These are phyloP conservation scores for Candida hungchunana DNA, from an alignment of 805 yeast species.

Conservation along the genomic window DNA sequence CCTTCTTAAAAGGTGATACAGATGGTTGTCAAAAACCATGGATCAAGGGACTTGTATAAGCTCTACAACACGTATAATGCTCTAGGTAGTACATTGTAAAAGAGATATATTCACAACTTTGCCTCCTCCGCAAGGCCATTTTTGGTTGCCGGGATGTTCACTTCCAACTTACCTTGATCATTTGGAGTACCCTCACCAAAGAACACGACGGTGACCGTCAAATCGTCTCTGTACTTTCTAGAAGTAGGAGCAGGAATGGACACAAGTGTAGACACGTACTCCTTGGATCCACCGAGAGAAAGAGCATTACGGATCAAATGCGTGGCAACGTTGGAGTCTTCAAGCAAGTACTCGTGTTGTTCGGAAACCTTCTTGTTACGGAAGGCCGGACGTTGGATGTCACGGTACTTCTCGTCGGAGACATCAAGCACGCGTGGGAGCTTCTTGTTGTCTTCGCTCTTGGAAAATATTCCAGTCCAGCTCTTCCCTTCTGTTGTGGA, in stretches of 20 bases:
- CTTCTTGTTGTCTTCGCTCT: constrained; percentile 34
- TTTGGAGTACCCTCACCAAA: constrained; percentile 53
- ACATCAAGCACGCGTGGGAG: constrained; percentile 63
- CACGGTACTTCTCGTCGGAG: constrained; percentile 52
- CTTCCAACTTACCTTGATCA: constrained; percentile 44
- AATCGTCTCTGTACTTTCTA: constrained; percentile 89
- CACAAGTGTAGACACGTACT: constrained; percentile 82
- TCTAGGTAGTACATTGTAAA: too few relatives aligned
- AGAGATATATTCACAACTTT: constrained; percentile 6
- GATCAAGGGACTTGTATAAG: background rate
- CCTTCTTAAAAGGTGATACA: constrained; percentile 33
- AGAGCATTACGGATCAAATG: constrained; percentile 92
- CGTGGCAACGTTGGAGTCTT: constrained; percentile 87
- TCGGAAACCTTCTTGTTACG: constrained; percentile 42
- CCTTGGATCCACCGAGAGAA: constrained; percentile 81
- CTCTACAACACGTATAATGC: too few relatives aligned
- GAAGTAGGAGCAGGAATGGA: constrained; percentile 90
- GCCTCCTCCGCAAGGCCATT: constrained; percentile 39
- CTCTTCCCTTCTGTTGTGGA: constrained; percentile 11
- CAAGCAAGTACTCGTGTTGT: constrained; percentile 48
- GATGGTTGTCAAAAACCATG: background rate
- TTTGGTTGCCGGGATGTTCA: constrained; percentile 53
- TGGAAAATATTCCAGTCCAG: constrained; percentile 20
- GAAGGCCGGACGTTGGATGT: constrained; percentile 67
- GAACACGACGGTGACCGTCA: constrained; percentile 93